A percentile compares a stretch with the other conserved stretches of the same genome.
These are phyloP conservation scores for Fennellomyces sp. DNA, from an alignment of 371 early-diverging fungal species.

Conservation along the genomic window DNA sequence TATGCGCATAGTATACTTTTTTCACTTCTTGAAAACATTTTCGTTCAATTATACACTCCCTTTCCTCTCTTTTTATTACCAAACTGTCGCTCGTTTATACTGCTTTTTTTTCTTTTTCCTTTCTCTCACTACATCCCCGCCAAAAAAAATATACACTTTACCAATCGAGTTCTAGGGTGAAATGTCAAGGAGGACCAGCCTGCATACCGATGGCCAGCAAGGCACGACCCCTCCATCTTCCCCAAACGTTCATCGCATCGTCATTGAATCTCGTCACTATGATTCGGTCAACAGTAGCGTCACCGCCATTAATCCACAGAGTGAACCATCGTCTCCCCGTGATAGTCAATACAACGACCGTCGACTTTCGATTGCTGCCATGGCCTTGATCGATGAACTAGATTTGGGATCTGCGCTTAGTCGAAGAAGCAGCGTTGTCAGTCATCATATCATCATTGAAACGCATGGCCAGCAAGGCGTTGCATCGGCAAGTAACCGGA, in stretches of 20 bases:
- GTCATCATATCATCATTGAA: conserved; percentile 10
- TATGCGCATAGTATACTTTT: no score
- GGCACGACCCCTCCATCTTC: background rate
- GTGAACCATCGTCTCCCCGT: background rate
- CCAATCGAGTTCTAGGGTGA: no score
- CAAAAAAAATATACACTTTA: no score
- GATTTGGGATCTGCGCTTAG: background rate
- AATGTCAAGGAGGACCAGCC: background rate
- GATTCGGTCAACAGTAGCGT: background rate
- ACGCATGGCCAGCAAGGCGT: background rate
- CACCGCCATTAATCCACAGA: background rate
- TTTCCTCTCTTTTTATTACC: no score
- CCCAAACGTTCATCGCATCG: conserved; percentile 1
- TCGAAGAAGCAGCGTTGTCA: conserved; percentile 1
- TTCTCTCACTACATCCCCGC: no score
- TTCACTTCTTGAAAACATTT: no score
- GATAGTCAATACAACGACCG: background rate
- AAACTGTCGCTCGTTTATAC: no score
- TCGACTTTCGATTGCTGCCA: conserved; percentile 10
- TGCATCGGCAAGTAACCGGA: background rate
- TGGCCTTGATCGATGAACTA: conserved; percentile 2
- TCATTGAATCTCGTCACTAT: conserved; percentile 10
- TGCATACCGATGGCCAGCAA: background rate
- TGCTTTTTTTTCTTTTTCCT: no score
- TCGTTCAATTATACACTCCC: no score